Evolutionary conservation across 139 green algal species (phyloP).

Genomic region (Coccomyxa sp.): DNA sequence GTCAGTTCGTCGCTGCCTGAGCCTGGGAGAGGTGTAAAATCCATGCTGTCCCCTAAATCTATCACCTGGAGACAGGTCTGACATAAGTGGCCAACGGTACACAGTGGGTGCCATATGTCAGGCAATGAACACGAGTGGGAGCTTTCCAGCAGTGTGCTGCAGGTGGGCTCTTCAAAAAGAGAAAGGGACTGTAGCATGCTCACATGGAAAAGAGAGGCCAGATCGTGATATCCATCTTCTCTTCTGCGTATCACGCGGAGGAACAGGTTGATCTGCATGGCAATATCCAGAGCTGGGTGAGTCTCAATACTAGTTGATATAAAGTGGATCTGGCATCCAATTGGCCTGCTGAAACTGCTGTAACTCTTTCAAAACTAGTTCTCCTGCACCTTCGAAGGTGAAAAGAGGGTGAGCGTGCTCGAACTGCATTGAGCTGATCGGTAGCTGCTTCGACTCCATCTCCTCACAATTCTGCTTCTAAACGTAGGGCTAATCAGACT

Average conservation of each 20-base stretch:
- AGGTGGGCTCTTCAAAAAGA: neutral
- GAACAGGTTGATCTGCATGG: slow-evolving; percentile 93
- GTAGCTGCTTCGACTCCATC: too few relatives aligned
- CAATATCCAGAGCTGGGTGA: neutral
- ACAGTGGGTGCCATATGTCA: neutral
- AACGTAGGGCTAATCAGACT: too few relatives aligned
- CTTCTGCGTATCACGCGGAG: slow-evolving; percentile 76
- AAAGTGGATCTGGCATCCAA: neutral
- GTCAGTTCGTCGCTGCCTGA: slow-evolving; percentile 61
- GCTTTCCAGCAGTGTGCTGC: too few relatives aligned
- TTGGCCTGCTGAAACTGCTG: too few relatives aligned
- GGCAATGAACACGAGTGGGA: too few relatives aligned
- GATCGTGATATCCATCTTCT: slow-evolving; percentile 96
- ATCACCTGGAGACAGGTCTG: slow-evolving; percentile 67
- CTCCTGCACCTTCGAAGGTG: slow-evolving; percentile 67
- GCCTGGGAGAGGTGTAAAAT: slow-evolving; percentile 49
- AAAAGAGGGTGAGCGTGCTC: slow-evolving; percentile 50
- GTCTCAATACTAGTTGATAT: too few relatives aligned
- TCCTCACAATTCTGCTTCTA: too few relatives aligned
- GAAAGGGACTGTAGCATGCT: neutral
- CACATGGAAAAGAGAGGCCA: slow-evolving; percentile 96
- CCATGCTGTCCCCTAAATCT: slow-evolving; percentile 90
- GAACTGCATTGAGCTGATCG: too few relatives aligned
- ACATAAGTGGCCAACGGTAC: neutral
- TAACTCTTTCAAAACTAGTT: too few relatives aligned